A percentile compares a stretch with the other conserved stretches of the same genome.
These are phyloP conservation scores for Tulasnella sp. DNA, from an alignment of 768 basidiomycete genomes.

Conservation along the genomic window DNA sequence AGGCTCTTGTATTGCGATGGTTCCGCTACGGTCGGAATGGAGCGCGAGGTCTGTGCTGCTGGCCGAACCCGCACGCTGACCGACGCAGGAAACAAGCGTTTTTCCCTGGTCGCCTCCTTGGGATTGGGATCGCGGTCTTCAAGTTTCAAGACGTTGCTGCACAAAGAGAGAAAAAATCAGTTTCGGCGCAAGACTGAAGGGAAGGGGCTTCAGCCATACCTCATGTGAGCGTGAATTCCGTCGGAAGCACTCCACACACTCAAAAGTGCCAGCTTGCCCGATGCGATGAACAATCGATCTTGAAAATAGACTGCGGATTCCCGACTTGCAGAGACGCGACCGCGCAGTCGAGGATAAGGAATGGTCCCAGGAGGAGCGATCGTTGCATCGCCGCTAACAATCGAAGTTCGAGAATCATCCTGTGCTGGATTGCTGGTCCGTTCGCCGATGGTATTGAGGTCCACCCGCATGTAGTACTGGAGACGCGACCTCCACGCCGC, in stretches of 20 bases:
- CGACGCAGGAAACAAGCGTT: not conserved
- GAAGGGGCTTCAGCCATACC: not conserved
- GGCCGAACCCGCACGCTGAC: not conserved
- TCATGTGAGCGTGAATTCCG: conserved; percentile 12
- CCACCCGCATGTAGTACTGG: conserved; percentile 11
- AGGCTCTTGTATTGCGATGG: not conserved
- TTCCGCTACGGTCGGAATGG: not conserved
- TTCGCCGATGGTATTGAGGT: conserved; percentile 6
- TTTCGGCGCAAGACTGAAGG: not conserved
- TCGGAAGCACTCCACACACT: conserved; percentile 12
- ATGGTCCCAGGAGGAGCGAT: not conserved
- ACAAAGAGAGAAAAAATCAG: not conserved
- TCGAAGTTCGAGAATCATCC: not conserved
- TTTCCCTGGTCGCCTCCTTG: not conserved
- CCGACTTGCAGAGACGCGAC: not conserved
- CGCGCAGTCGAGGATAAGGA: conserved; percentile 2
- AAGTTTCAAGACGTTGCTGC: not conserved
- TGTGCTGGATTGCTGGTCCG: not conserved
- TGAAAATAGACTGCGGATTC: not conserved
- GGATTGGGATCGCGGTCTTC: not conserved
- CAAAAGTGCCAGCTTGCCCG: not conserved
- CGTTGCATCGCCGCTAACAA: not conserved
- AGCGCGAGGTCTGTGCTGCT: not conserved
- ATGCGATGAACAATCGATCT: conserved; percentile 12
- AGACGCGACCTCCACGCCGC: not conserved